Base-by-base conservation (phyloP, 192 early-diverging fungal genomes). In the Coemansia sp. region DNA sequence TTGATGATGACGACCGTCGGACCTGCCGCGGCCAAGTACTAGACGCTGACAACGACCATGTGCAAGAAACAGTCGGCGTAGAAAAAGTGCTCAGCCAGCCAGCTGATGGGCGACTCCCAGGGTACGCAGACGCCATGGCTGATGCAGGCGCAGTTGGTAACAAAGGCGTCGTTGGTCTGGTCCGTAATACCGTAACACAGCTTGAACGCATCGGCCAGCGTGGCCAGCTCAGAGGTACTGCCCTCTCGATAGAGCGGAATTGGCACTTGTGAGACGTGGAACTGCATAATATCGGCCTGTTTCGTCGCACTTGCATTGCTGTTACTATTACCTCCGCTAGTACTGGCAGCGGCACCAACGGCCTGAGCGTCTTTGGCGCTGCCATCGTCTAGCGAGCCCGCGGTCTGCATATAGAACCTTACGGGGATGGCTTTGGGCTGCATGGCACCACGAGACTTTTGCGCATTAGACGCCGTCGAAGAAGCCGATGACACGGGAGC, bases 21-120 rank as follows among this genome's bases (percentile, higher is more conserved):
- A 22, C 47, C 47, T 20, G 47, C 47, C 47, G 47, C 47, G 47
- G 47, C 18, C 5, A 3, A 16, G 38, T 11, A 41, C 49, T 66
- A 65, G 51, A 38, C 55, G 49, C 60, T 67, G 42, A 75, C 67
- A 4, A 89, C 73, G 15, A 93, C 92, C 68, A 95, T 75, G 74
- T 95, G 94, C 67, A 95, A 75, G 77, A 95, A 95, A 75, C 90
- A 91, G 79, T 95, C 94, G 7, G 91, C 87, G 76, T 92, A 93
- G 24, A 88, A 88, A 43, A 92, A 78, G 73, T 93, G 91, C 34
- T 89, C 86, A 41, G 89, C 88, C 22, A 93, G 88, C 93, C 93
- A 94, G 41, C 86, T 61, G 27, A 93, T 78, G 1, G 93, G 92
- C 34, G 90, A 90, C 33, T 91, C 90, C 74, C 90, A 78, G n/a